A percentile compares a stretch with the other conserved stretches of the same genome.
Conservation (phyloP, 129 eudicot genomes). For the Flaveria brownii region DNA sequence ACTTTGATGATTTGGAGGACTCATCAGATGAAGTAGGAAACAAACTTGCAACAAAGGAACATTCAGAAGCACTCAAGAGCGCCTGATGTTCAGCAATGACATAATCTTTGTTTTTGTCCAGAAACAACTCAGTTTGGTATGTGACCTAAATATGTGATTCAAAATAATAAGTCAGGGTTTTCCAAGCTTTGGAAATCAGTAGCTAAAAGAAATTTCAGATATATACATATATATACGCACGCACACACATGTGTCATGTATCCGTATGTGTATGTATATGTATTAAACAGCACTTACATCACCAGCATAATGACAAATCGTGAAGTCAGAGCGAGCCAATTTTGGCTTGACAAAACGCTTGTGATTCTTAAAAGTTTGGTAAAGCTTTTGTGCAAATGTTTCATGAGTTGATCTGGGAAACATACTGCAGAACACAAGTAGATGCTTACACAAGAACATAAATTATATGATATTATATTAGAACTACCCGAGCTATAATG, state of each 20-base stretch:
- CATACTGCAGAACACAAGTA: constrained; percentile 65
- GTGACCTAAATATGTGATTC: constrained; percentile 62
- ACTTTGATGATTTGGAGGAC: constrained; percentile 86
- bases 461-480: neutral
- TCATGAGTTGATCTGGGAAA: constrained; percentile 97
- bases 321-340: constrained; percentile 89
- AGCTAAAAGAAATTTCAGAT: constrained; percentile 8
- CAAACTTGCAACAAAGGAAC: constrained; percentile 76
- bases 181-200: neutral
- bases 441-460: constrained; percentile 13
- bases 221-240: neutral
- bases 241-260: no score
- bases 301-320: constrained; percentile 96
- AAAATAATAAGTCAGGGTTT: constrained; percentile 14
- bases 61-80: constrained; percentile 76
- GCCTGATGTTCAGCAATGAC: constrained; percentile 96
- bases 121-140: constrained; percentile 86
- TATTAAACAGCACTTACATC: constrained; percentile 58
- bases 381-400: constrained; percentile 89
- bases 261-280: neutral
- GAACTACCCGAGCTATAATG: constrained; percentile 17
- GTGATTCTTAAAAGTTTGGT: constrained; percentile 85
- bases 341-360: constrained; percentile 88
- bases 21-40: constrained; percentile 80
- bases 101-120: constrained; percentile 98